These are phyloP conservation scores for Paulownia fortunei DNA, from an alignment of 257 asterid genomes.

Conservation along the genomic window DNA sequence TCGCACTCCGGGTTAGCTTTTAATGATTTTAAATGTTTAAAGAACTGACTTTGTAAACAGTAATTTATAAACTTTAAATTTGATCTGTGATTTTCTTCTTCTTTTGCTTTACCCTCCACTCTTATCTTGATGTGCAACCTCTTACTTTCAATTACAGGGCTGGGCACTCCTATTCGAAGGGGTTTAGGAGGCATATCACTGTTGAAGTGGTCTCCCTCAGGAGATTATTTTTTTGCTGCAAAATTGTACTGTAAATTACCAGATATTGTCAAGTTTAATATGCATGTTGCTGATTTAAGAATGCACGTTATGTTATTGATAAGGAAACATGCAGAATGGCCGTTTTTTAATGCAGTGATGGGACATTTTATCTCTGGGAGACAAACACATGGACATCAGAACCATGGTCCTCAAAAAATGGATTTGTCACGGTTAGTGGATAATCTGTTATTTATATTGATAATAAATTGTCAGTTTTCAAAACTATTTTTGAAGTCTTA, in stretches of 20 bases:
- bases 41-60: not conserved
- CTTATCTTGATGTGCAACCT: slow-evolving; percentile 14
- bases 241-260: slow-evolving; percentile 71
- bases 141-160: slow-evolving; percentile 54
- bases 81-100: not conserved
- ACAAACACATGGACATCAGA: slow-evolving; percentile 98
- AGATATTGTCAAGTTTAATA: slow-evolving; percentile 20
- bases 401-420: slow-evolving; percentile 91
- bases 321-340: slow-evolving; percentile 19
- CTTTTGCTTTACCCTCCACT: slow-evolving; percentile 19
- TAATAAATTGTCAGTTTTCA: not conserved
- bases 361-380: slow-evolving; percentile 98
- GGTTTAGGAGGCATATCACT: slow-evolving; percentile 97
- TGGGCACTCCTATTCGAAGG: slow-evolving; percentile 92
- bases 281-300: slow-evolving; percentile 23
- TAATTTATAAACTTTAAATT: not conserved
- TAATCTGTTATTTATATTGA: slow-evolving; percentile 16
- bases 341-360: slow-evolving; percentile 71
- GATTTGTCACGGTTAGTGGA: slow-evolving; percentile 86
- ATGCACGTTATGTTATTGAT: slow-evolving; percentile 19
- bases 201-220: slow-evolving; percentile 97
- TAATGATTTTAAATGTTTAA: not conserved
- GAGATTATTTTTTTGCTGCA: slow-evolving; percentile 89
- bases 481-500: slow-evolving; percentile 1
- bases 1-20: not conserved